A percentile compares a stretch with the other conserved stretches of the same genome.
Evolutionary conservation across 257 asterid species (phyloP).

Genomic region (Asclepias syriaca): DNA sequence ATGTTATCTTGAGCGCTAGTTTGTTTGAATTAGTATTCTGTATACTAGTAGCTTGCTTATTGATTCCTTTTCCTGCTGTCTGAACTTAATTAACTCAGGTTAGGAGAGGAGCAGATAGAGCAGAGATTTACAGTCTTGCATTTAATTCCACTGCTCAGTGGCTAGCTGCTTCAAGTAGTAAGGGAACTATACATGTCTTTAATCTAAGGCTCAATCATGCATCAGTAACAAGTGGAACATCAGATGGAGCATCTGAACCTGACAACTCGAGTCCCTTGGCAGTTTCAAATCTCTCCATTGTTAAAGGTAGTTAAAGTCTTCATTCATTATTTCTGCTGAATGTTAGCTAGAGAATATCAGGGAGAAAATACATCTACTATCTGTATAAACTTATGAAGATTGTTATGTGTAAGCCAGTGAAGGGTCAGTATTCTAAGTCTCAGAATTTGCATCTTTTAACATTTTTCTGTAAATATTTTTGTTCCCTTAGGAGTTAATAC

Average conservation of each 20-base stretch:
- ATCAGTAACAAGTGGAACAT: conserved; percentile 2
- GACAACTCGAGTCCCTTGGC: not conserved
- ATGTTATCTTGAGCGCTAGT: not conserved
- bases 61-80: not conserved
- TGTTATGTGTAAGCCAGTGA: not conserved
- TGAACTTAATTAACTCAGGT: conserved; percentile 25
- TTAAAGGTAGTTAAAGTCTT: conserved; percentile 7
- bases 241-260: not conserved
- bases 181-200: conserved; percentile 90
- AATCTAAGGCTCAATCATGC: conserved; percentile 65
- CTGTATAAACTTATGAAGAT: not conserved
- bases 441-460: not conserved
- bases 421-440: too few species aligned
- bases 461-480: not conserved
- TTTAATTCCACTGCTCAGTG: conserved; percentile 19
- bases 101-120: conserved; percentile 14
- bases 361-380: not conserved
- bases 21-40: not conserved
- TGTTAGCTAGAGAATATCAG: too few species aligned
- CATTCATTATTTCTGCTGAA: not conserved
- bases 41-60: not conserved
- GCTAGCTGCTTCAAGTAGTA: conserved; percentile 95
- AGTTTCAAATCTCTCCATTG: conserved; percentile 9
- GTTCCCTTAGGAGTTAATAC: not conserved
- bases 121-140: conserved; percentile 11